Base-by-base conservation (phyloP, 108 stramenopile species). In the Cyclostephanos tholiformis region DNA sequence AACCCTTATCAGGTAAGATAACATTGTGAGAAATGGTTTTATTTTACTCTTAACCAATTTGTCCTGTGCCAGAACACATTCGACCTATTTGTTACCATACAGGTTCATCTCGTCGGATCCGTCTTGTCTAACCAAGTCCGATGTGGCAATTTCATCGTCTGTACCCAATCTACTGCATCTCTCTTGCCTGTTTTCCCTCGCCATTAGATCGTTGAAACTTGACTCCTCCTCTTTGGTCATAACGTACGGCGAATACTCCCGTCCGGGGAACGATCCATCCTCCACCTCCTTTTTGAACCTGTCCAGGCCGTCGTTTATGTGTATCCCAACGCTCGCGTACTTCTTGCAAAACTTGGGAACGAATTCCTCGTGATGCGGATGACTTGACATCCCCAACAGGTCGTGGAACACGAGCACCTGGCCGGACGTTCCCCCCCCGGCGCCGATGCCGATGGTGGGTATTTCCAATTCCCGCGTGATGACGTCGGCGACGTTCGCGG, bases 361-460 rank as follows among this genome's bases (percentile, higher is more conserved):
- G 68, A 97, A 97, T 66, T 92, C 88, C 57, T 93, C 94, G 69
- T 99, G 99, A 82, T 99, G 99, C 0, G 98, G 98, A 84, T 98
- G 97, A 43, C 86, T 86, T 65, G 89, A 77, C 96, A 99, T 96
- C 20, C 99, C 99, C 49, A 99, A 75, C 95, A 98, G 91, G 81
- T 99, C 99, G 73, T 99, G 98, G 76, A 92, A 98, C 7, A 99
- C 99, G n/a, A 99, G 68, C 14, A 96, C 95, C 68, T 96, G 95
- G 9, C 95, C 95, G 1, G 92, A 94, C 7, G 95, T 95, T 38
- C 87, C 82, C n/a, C 89, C 86, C 16, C 99, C 99, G 1, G 99
- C 98, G 44, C 99, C 99, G 44, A 99, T 99, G 36, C 99, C 99
- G 76, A 99, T 99, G 36, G 96, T 97, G 17, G 99, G 98, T 55